Percentiles rank a stretch among this genome's conserved stretches.
phyloP scores from a whole-genome alignment of 805 yeast genomes.

The Wickerhamomyces sydowiorum region DNA sequence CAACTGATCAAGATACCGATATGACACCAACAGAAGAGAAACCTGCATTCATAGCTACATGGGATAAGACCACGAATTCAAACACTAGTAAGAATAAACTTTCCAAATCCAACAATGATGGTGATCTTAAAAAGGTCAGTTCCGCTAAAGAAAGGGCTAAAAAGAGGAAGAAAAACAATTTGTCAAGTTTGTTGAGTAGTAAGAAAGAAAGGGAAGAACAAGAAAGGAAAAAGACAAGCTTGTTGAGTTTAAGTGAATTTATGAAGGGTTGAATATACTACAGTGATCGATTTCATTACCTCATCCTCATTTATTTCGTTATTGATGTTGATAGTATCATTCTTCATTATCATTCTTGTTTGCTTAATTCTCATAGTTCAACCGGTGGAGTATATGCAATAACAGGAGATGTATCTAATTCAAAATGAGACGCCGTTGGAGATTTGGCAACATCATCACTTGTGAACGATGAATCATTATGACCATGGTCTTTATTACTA shows the following conservation, averaged over 20 bases:
- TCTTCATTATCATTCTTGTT: no score
- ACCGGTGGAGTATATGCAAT: no score
- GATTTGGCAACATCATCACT: no score
- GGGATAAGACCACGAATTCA: constrained; percentile 10
- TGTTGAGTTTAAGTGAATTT: constrained; percentile 45
- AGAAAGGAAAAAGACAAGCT: constrained; percentile 23
- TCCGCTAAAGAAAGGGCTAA: constrained; percentile 36
- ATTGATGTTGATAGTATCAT: no score
- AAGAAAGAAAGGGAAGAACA: constrained; percentile 34
- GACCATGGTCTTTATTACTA: background rate
- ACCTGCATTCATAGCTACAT: constrained; percentile 21
- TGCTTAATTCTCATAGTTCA: no score
- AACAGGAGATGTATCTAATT: background rate
- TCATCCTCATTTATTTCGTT: background rate
- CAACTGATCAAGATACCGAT: background rate
- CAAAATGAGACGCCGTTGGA: background rate
- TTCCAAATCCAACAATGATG: background rate
- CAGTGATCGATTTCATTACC: no score
- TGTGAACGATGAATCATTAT: background rate
- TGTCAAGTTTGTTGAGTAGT: constrained; percentile 34
- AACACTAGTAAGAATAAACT: background rate
- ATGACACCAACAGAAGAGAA: constrained; percentile 2
- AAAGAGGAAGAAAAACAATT: constrained; percentile 40
- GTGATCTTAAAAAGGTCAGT: constrained; percentile 10
- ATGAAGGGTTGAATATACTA: constrained; percentile 30